Base-by-base conservation (phyloP, 768 basidiomycete species). In the Boletellus ananiceps region DNA sequence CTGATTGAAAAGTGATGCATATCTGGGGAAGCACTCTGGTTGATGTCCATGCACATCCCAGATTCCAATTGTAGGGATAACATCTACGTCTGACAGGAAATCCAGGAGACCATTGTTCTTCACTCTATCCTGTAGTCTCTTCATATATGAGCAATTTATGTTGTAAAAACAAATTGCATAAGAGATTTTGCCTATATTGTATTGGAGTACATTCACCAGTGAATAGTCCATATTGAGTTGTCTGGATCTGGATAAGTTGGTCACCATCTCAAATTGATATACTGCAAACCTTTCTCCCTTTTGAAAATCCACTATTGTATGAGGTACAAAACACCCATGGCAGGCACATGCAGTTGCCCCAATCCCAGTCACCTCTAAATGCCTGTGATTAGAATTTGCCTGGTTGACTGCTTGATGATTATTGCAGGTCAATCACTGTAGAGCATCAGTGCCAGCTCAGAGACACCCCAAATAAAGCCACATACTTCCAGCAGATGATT, bases 41-140 rank as follows among this genome's bases (percentile, higher is more conserved):
- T 48, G 44, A 44, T 67, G 62, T 0, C 43, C 65, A 44, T 66
- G 63, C 0, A 66, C 52, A 39, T 67, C 60, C 49, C 61, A 66
- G 0, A 62, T 47, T 0, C 63, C 57, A 8, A 68, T 66, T 2
- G 54, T 61, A 0, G 33, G 42, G 0, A 55, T 44, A 4, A 68
- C 51, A 1, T 47, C 25, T 0, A 56, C 0, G 3, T 1, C 29
- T 37, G 1, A 23, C 5, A 5, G 23, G 23, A 23, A 23, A 23
- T 3, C 23, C n/a, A n/a, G n/a, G n/a, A n/a, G n/a, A n/a, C n/a
- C n/a, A n/a, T n/a, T n/a, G n/a, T n/a, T n/a, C n/a, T n/a, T n/a
- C n/a, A n/a, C n/a, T n/a, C n/a, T n/a, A n/a, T n/a, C n/a, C n/a
- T n/a, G n/a, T 23, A 5, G 19, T n/a, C n/a, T n/a, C n/a, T n/a